Evolutionary conservation across 1,284 basidiomycete genomes (phyloP), one percentile per base, ranked within the genome.

Genomic region (Ustilago tritici): DNA sequence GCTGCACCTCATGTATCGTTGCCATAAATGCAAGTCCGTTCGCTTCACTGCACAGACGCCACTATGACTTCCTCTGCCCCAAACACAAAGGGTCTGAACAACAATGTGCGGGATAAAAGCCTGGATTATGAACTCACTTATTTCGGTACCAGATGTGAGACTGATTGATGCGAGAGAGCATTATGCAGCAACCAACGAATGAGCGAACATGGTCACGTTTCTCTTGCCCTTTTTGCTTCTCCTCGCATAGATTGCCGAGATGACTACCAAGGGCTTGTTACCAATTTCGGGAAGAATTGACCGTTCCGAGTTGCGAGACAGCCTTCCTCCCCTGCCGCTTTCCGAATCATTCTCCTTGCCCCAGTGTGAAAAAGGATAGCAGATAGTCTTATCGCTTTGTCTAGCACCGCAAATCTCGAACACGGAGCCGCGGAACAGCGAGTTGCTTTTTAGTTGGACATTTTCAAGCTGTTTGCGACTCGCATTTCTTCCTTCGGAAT

Each of bases 161-260:
- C 31, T 6, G 28, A 14, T 32, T 52, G 31, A 52, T 52, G 50
- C 43, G 43, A 46, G 17, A 19, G n/a, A 46, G 43, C 32, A 46
- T 19, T 19, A 46, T 46, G 49, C 49, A 23, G 46, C 46, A 23
- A 58, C 23, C 23, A 28, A 28, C 23, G 23, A 28, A 28, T 28
- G 23, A 28, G 23, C 5, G 38, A 41, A 46, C 56, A 49, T 35
- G 56, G 43, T 58, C 46, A 58, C 56, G 14, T 46, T 56, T n/a
- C 28, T 28, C 17, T 32, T 36, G 32, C 46, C 31, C 56, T 46
- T 46, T 17, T 35, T 46, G 3, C 14, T 36, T 36, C 40, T 11
- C 43, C 43, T 46, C 43, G 43, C 43, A 46, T 17, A 61, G 52
- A 61, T 61, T 61, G 40, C 60, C 60, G 52, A 61, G 60, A 41